Evolutionary conservation across 2,329 filamentous ascomycete species (phyloP), one percentile per base, ranked within the genome.

Genomic region (Claviceps sp.): DNA sequence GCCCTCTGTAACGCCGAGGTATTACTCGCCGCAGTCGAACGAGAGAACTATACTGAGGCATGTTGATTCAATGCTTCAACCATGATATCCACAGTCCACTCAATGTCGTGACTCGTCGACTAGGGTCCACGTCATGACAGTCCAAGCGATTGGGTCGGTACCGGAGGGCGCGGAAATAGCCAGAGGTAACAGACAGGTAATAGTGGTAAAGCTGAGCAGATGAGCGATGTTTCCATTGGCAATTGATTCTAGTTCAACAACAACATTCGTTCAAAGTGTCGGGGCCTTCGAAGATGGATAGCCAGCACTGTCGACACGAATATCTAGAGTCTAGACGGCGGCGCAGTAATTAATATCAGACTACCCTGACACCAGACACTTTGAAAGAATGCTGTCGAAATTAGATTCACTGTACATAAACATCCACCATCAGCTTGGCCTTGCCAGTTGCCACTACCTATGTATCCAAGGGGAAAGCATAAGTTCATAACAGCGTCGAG

Each of bases 91-190:
- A n/a, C n/a, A n/a, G n/a, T n/a, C n/a, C 38, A 20, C 47, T 26
- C 29, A 20, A 26, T 29, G 23, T 23, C 22, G n/a, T n/a, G n/a
- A n/a, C n/a, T n/a, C n/a, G 40, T 22, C 17, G 39, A 20, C 39
- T 23, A 11, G 7, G 9, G 9, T 23, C 5, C 22, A 14, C 9
- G 5, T 8, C 14, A 14, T 5, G 20, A 8, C 34, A 14, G 8
- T 5, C 9, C 14, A 13, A 29, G 38, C 29, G 40, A n/a, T 22
- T 37, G 23, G 46, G 1, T 34, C 22, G 34, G 42, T 42, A 23
- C 51, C 46, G 47, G 50, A 52, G 46, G 50, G 51, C 47, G 37
- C 51, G 51, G 23, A 40, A 49, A 29, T 40, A n/a, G 22, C 40
- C 42, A 38, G 36, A 40, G 40, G 38, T 16, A 16, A 26, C 17